Base-by-base conservation (phyloP, 2,329 filamentous ascomycete genomes). In the Aspergillus versicolor region DNA sequence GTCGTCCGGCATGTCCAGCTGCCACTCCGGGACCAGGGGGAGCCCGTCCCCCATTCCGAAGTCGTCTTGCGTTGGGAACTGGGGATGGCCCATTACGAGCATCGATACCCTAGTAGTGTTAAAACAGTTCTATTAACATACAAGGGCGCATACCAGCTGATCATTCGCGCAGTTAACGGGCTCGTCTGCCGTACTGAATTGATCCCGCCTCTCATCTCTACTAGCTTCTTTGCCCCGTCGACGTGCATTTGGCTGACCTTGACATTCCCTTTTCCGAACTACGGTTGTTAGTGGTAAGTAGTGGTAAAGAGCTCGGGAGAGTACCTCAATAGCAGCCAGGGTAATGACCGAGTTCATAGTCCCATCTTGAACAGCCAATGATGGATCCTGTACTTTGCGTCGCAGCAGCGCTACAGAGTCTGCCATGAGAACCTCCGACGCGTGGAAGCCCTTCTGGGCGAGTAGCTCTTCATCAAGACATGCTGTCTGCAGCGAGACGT, bases 311-410 rank as follows among this genome's bases (percentile, higher is more conserved):
- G 34, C 5, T 13, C 34, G 13, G 34, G 4, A 13, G 21, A 21
- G 4, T 13, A 84, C 82, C 65, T 85, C 82, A 46, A 85, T 85
- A 1, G 82, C 79, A 9, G 83, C 82, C 57, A 85, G 63, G 0
- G 82, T 85, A 42, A 85, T 78, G 7, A 85, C 81, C 0, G 82
- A 79, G 58, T 85, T 80, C 68, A 85, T 74, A 0, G 83, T 86
- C 19, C 75, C 81, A 52, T 84, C 81, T 55, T 82, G 79, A 2
- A 81, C 67, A 0, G 82, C 82, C 3, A 81, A 59, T 0, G 73
- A 72, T 0, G 71, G 60, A 59, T 83, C 72, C 27, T 77, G 69
- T 27, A 85, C 73, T 54, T 82, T 84, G 0, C 73, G 75, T 38
- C 83, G 70, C 2, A 85, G 69, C 15, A 85, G 60, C 3, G 79